phyloP scores from a whole-genome alignment of 345 rosid genomes.

The Sonneratia caseolaris region DNA sequence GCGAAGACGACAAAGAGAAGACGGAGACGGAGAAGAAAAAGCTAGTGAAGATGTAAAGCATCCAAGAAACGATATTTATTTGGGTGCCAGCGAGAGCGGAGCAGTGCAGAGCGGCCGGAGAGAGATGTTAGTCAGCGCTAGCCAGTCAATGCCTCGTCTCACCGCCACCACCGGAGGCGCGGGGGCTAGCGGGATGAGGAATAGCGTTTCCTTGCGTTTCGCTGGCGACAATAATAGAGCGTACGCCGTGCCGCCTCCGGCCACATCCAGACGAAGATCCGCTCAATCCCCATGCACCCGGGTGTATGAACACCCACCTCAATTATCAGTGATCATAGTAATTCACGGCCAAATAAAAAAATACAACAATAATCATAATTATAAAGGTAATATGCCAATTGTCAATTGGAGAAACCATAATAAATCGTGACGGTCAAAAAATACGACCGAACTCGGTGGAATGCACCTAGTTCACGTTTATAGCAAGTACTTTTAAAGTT shows the following conservation, averaged over 20 bases:
- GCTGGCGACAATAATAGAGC: too few relatives aligned
- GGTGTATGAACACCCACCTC: not conserved
- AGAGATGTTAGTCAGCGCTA: constrained; percentile 2
- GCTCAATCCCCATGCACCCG: not conserved
- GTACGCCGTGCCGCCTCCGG: too few relatives aligned
- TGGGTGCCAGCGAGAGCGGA: not conserved
- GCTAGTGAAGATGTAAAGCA: too few relatives aligned
- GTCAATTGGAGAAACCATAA: too few relatives aligned
- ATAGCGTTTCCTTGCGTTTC: not conserved
- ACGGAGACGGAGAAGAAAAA: not conserved
- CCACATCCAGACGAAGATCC: not conserved
- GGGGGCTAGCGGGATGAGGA: not conserved
- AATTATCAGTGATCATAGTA: not conserved
- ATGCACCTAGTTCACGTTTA: too few relatives aligned
- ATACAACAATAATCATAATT: too few relatives aligned
- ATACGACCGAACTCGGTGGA: too few relatives aligned
- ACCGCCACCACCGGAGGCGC: not conserved
- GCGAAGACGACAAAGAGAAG: not conserved
- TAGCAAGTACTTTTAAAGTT: too few relatives aligned
- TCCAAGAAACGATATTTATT: too few relatives aligned
- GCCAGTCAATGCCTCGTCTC: not conserved
- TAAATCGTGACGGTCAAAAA: too few relatives aligned
- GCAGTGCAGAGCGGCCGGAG: not conserved
- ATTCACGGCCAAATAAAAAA: too few relatives aligned
- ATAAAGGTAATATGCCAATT: too few relatives aligned